Base-by-base conservation (phyloP, 2,329 filamentous ascomycete genomes). In the Xylaria sp. region DNA sequence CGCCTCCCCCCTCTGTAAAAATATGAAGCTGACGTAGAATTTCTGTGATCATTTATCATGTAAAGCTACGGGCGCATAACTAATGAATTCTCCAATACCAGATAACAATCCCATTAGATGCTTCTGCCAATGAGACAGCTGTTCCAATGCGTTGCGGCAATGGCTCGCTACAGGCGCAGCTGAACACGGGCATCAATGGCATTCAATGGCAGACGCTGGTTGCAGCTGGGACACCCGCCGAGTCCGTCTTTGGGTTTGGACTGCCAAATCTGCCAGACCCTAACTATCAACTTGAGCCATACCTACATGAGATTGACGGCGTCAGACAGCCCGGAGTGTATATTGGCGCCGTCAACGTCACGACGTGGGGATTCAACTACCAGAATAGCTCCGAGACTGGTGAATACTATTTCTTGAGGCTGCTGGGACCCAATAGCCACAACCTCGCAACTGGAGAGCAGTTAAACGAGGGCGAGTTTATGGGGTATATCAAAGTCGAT, bases 311-410 rank as follows among this genome's bases (percentile, higher is more conserved):
- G 9, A 25, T 72, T 28, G 71, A 71, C 46, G 70, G 72, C 13
- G 66, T 64, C 18, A 46, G 43, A 20, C 71, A 72, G 48, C 67
- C 70, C 7, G 68, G 62, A 20, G 67, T 71, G 15, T 75, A 66
- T 55, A 54, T 74, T 28, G 71, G 73, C 2, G 63, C 72, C 18
- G 68, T 69, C 28, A 72, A 73, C 59, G 56, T 71, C 23, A 74
- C 71, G 23, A 70, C 64, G 7, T 75, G 70, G 72, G 73, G 73
- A 0, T 74, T 75, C 63, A 73, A 73, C 64, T 74, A 74, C 63
- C 71, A 74, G 51, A 75, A 73, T 36, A 69, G 56, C 54, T 71
- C 72, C 28, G 68, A 71, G 60, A 68, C 69, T 18, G 70, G 71
- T 31, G 68, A 74, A 66, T 75, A 75, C 62, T 73, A 74, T 62